Evolutionary conservation across 2,329 filamentous ascomycete species (phyloP).

Genomic region (Pseudogymnoascus sp.): DNA sequence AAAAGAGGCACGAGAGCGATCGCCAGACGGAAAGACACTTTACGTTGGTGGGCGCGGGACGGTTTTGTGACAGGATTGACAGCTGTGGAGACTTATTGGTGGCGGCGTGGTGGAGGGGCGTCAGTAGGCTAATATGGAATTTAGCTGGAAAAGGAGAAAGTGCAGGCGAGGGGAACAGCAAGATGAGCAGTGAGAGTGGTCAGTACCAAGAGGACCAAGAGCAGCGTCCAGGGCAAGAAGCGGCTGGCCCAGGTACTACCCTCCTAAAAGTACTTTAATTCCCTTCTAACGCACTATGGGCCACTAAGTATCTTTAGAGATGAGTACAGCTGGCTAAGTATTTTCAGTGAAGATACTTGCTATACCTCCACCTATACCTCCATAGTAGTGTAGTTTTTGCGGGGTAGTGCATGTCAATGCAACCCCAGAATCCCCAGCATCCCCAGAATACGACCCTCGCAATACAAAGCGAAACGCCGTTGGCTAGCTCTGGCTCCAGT

Average conservation of each 20-base stretch:
- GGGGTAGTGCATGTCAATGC: slow-evolving; percentile 3
- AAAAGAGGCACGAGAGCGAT: slow-evolving; percentile 1
- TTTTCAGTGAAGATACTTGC: not conserved
- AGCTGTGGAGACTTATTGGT: not conserved
- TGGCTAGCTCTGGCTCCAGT: not conserved
- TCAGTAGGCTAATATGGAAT: not conserved
- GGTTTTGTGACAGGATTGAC: not conserved
- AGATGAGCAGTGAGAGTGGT: not conserved
- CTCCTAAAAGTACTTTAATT: not conserved
- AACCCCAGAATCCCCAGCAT: not conserved
- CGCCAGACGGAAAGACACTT: not conserved
- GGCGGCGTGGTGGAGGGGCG: not conserved
- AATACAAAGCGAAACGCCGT: not conserved
- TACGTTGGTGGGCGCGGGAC: not conserved
- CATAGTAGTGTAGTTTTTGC: not conserved
- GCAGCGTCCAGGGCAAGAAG: not conserved
- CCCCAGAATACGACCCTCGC: not conserved
- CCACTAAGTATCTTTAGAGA: not conserved
- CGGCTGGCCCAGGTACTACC: not conserved
- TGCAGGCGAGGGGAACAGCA: not conserved
- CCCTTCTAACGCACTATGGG: not conserved
- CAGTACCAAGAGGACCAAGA: not conserved
- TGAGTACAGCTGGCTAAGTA: not conserved
- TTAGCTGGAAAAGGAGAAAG: not conserved
- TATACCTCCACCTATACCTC: no score